Evolutionary conservation across 495 filamentous ascomycete species (phyloP), one percentile per base, ranked within the genome.

Genomic region (Neurospora tetrasperma): DNA sequence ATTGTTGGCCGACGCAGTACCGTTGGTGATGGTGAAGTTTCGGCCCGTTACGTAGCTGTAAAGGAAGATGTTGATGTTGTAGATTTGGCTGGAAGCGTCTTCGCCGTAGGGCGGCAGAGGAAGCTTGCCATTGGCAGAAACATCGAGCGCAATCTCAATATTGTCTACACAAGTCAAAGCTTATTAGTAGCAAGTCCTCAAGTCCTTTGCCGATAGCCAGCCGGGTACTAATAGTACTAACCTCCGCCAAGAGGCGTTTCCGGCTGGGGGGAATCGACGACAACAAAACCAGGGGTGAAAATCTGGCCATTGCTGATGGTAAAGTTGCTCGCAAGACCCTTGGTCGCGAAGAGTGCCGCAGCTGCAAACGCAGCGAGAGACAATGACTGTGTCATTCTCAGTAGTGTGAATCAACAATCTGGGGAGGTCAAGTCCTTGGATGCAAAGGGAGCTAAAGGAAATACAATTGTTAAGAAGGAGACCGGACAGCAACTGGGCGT

Each of bases 11-110:
- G 85, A 83, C 35, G 81, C 81, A 46, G 88, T 89, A 70, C 88
- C 89, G 78, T 91, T 91, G 46, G 87, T 88, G 71, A 91, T 89
- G 39, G 90, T 91, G 77, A 92, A 89, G 79, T 91, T 92, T 73
- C 84, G 85, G 42, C 85, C 86, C 16, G 85, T 87, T 23, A 80
- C 76, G 75, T 88, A 86, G 76, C 88, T 90, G 72, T 85, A 91
- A 38, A 92, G 84, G 79, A 92, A 91, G 44, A 92, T 83, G 66
- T 84, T 89, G 80, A 91, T 88, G 77, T 87, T 86, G 80, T 88
- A 86, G 73, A 92, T 87, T 71, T 79, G 80, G 54, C 85, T 88
- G 5, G 82, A 76, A 10, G 81, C 81, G 73, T 88, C 83, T 12
- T 79, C 78, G 20, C 81, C 73, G 66, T 87, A 87, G 0, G 86